Evolutionary conservation across 176 grass and related monocot species (phyloP).

Genomic region (Phoenix dactylifera): DNA sequence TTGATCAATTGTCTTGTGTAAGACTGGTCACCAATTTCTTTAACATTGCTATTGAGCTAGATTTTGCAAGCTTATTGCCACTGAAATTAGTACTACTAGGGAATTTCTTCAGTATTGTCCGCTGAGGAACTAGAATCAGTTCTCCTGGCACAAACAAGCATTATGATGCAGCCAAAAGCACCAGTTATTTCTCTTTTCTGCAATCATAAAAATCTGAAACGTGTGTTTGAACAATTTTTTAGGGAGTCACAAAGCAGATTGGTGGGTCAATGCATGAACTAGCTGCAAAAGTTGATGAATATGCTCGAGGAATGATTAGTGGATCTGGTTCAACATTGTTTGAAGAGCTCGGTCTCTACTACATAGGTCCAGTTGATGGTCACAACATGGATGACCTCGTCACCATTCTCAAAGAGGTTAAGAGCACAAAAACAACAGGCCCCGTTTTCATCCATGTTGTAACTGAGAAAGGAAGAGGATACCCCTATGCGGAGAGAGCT

Average conservation of each 20-base stretch:
- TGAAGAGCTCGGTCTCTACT: conserved; percentile 97
- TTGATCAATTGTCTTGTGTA: no score
- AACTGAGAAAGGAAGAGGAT: conserved; percentile 95
- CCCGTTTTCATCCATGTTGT: conserved; percentile 92
- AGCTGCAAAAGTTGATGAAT: conserved; percentile 94
- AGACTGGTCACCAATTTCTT: no score
- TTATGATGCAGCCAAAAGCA: no score
- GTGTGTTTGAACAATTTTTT: background rate
- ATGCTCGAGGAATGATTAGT: conserved; percentile 97
- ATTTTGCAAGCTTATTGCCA: no score
- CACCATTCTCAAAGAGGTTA: conserved; percentile 82
- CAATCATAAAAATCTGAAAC: background rate
- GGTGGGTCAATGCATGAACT: conserved; percentile 92
- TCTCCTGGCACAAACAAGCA: no score
- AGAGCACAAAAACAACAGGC: conserved; percentile 79
- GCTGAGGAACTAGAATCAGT: no score
- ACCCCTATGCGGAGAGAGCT: conserved; percentile 91
- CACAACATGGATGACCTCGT: conserved; percentile 93
- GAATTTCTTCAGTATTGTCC: no score
- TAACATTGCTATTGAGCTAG: no score
- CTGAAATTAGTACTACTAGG: no score
- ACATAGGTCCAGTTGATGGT: conserved; percentile 94
- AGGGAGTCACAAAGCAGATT: conserved; percentile 93
- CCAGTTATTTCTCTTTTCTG: no score
- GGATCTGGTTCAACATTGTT: conserved; percentile 69